Evolutionary conservation across 225 moss, liverwort and hornwort genomes (phyloP), one percentile per base, ranked within the genome.

Genomic region (Sphagnum tenellum): DNA sequence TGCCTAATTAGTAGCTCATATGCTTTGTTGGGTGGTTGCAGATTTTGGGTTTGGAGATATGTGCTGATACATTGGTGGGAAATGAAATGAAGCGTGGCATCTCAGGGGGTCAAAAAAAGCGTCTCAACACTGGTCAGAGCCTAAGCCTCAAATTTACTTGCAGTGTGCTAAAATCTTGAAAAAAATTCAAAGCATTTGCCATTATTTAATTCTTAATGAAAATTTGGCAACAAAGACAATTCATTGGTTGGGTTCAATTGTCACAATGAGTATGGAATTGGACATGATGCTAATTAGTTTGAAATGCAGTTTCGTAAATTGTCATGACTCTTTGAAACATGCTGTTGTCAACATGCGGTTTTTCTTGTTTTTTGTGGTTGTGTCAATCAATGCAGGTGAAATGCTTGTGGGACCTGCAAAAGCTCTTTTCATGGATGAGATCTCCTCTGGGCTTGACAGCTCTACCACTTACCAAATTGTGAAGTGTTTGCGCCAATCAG

Each of bases 351-450:
- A 29, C 29, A 29, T 29, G 29, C 29, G 29, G 29, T 29, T 29
- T 29, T 29, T 29, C 29, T 29, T 29, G 29, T 29, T 29, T 29
- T 29, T 29, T 29, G 29, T 0, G 29, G 29, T 29, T 29, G 29
- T 29, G 1, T 29, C 29, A 29, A 29, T 29, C 52, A 49, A 64
- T 48, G 4, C 77, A 81, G 85, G 85, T 55, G 86, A 91, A 74
- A 91, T 91, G 84, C 55, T 91, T 7, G 91, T 91, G 12, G 91
- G 91, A 2, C 91, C 91, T 10, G 80, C 91, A 46, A 88, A 86
- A 70, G 91, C 91, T 52, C 64, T 91, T 9, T 91, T 91, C 67
- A 91, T 91, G 91, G 91, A 91, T 65, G 91, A 91, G 67, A 91
- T 91, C 13, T 88, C 88, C 0, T 88, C 91, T 0, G 91, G 91